These are phyloP conservation scores for Flammula alnicola DNA, from an alignment of 1,284 basidiomycete species.

Conservation along the genomic window DNA sequence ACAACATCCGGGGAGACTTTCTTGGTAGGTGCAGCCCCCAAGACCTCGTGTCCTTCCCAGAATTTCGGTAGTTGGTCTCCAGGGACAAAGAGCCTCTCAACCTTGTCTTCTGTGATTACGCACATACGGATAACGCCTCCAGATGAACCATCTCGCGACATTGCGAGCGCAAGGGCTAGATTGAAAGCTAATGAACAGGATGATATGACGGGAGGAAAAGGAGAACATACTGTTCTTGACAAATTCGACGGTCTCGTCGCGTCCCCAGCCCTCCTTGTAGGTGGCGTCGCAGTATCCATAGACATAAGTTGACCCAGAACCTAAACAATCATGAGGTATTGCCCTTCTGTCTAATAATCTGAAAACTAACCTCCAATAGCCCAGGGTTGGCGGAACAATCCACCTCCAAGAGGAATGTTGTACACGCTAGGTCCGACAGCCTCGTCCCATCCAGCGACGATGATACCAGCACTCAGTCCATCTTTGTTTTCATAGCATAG, in stretches of 20 bases:
- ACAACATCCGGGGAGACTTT: slow-evolving; percentile 41
- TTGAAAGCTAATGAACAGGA: background rate
- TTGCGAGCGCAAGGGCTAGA: slow-evolving; percentile 90
- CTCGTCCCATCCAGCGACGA: slow-evolving; percentile 98
- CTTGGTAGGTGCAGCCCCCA: slow-evolving; percentile 44
- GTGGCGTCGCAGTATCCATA: slow-evolving; percentile 99
- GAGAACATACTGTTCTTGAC: slow-evolving; percentile 89
- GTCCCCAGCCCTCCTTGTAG: slow-evolving; percentile 93
- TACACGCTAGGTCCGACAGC: slow-evolving; percentile 93
- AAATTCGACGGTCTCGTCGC: slow-evolving; percentile 91
- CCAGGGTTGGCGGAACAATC: slow-evolving; percentile 94
- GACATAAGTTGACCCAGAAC: slow-evolving; percentile 96
- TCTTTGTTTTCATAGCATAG: slow-evolving; percentile 97
- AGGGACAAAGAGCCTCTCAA: slow-evolving; percentile 94
- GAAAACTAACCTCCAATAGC: slow-evolving; percentile 83
- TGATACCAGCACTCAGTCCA: slow-evolving; percentile 89
- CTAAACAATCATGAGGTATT: slow-evolving; percentile 42
- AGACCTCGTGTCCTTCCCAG: slow-evolving; percentile 82
- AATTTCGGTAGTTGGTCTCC: slow-evolving; percentile 88
- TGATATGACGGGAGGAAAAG: background rate
- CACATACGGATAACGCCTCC: slow-evolving; percentile 98
- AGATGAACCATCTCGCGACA: slow-evolving; percentile 97
- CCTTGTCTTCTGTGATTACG: slow-evolving; percentile 91
- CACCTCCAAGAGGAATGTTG: slow-evolving; percentile 94
- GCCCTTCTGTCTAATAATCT: background rate